A percentile compares a stretch with the other conserved stretches of the same genome.
phyloP scores from a whole-genome alignment of 2,329 filamentous ascomycete genomes.

The Teratosphaeria gauchensis region DNA sequence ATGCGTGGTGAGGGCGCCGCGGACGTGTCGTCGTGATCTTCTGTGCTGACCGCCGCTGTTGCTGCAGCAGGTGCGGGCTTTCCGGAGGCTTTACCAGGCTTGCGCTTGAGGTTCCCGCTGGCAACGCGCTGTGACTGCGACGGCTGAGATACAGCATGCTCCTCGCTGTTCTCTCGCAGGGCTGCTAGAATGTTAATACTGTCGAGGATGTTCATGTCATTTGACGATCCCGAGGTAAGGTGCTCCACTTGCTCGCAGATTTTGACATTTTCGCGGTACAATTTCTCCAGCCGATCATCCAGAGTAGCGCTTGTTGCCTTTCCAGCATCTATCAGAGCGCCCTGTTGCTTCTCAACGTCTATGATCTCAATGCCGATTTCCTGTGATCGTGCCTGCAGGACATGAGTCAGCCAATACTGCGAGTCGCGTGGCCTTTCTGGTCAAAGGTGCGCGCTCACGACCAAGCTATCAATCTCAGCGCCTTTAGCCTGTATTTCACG shows the following conservation, averaged over 20 bases:
- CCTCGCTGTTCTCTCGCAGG: constrained; percentile 38
- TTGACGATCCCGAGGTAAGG: constrained; percentile 34
- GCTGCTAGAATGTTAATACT: constrained; percentile 38
- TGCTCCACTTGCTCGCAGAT: constrained; percentile 36
- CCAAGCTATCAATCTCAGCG: constrained; percentile 36
- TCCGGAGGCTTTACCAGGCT: constrained; percentile 11
- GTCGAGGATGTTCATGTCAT: constrained; percentile 33
- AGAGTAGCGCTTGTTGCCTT: constrained; percentile 26
- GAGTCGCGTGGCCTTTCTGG: background rate
- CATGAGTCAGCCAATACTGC: background rate
- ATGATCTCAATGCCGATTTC: constrained; percentile 28
- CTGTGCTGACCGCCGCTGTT: constrained; percentile 14
- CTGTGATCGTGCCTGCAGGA: constrained; percentile 19
- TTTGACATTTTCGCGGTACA: constrained; percentile 40
- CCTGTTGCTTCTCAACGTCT: constrained; percentile 27
- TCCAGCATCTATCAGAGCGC: constrained; percentile 20
- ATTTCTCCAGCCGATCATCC: constrained; percentile 36
- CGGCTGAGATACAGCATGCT: constrained; percentile 20
- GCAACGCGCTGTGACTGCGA: constrained; percentile 15
- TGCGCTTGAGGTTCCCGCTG: constrained; percentile 8
- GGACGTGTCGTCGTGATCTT: constrained; percentile 21
- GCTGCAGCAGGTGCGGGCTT: constrained; percentile 17
- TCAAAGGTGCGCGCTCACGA: constrained; percentile 28
- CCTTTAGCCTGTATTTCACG: constrained; percentile 37
- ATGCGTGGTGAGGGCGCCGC: constrained; percentile 26